Base-by-base conservation (phyloP, 2,329 filamentous ascomycete genomes). In the Colletotrichum musae region DNA sequence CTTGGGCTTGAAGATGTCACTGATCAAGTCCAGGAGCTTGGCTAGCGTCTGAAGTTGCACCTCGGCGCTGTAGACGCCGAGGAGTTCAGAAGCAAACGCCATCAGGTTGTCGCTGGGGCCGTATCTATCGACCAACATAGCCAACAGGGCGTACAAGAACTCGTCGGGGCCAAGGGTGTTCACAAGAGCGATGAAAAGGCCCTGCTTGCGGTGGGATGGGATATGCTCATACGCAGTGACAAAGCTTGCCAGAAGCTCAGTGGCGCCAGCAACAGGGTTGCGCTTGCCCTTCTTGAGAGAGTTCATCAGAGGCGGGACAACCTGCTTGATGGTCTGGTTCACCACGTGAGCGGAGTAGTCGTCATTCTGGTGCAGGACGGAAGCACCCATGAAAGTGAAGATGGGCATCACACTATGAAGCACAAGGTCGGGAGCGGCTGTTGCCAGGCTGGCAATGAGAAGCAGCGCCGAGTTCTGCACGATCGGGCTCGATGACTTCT, bases 351-450 rank as follows among this genome's bases (percentile, higher is more conserved):
- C 94, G 24, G 96, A 98, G 82, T 98, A 98, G 74, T 98, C 95
- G 75, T 99, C 97, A 74, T 94, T 94, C 81, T 98, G 95, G 57
- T 93, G 91, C 58, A 99, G 87, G 21, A 98, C 92, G 4, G 94
- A 97, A 51, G 92, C 93, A 50, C 95, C 94, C 92, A 98, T 98
- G 78, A 98, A 98, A 0, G 96, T 98, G 82, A 99, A 99, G 60
- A 99, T 95, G 13, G 96, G 96, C 96, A 99, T 99, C 62, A 99
- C 94, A 74, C 94, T 98, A 81, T 99, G 95, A 66, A 99, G 86
- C 3, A 99, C 94, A 56, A 97, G 84, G 78, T 97, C 95, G 0
- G 97, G 96, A 0, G 94, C 94, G 73, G 95, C 93, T 47, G 92
- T 92, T 24, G 96, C 95, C 48, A 99, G 86, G 65, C 91, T 92